phyloP scores from a whole-genome alignment of 2,329 filamentous ascomycete genomes.

The Eutypa lata region DNA sequence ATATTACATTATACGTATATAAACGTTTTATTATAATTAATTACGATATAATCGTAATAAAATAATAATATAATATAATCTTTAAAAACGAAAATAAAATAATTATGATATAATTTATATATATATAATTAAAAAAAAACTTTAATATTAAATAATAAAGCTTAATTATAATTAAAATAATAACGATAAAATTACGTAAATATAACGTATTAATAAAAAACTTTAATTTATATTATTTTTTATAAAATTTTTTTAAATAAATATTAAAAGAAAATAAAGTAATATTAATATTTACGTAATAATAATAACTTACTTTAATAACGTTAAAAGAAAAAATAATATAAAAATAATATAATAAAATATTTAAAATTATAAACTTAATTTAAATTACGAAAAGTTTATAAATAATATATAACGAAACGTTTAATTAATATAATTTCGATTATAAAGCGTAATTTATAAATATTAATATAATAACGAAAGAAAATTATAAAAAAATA shows the following conservation, averaged over 20 bases:
- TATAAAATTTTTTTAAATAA: neutral
- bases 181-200: neutral
- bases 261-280: too few relatives aligned
- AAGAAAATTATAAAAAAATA: neutral
- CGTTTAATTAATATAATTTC: neutral
- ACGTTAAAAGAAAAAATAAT: neutral
- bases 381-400: neutral
- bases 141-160: neutral
- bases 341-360: neutral
- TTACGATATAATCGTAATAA: neutral
- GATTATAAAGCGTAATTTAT: neutral
- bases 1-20: neutral
- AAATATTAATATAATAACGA: neutral
- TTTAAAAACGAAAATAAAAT: neutral
- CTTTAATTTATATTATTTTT: neutral
- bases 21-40: neutral
- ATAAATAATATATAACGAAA: neutral
- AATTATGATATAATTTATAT: neutral
- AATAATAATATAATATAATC: neutral
- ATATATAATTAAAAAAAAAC: neutral
- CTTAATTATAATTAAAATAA: neutral
- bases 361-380: neutral
- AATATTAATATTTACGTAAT: too few relatives aligned
- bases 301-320: neutral
- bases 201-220: neutral